These are phyloP conservation scores for Metrosideros polymorpha DNA, from an alignment of 441 rosid species.

Conservation along the genomic window DNA sequence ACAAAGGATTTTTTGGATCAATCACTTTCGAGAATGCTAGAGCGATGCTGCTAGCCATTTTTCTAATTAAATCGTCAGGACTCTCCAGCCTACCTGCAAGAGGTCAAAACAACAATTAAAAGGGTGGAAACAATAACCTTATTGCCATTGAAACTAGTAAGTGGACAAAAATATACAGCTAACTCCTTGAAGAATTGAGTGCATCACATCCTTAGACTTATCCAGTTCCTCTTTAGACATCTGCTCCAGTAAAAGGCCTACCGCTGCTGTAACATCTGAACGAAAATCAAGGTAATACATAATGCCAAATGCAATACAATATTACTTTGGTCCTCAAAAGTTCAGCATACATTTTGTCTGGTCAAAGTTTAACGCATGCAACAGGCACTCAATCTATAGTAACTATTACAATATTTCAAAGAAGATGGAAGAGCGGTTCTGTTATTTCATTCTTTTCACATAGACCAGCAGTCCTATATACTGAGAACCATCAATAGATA, in stretches of 20 bases:
- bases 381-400: not conserved
- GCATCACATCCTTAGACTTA: slow-evolving; percentile 68
- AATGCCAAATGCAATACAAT: slow-evolving; percentile 8
- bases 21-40: slow-evolving; percentile 77
- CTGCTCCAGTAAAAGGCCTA: slow-evolving; percentile 88
- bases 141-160: slow-evolving; percentile 12
- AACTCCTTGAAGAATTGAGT: slow-evolving; percentile 90
- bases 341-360: not conserved
- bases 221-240: slow-evolving; percentile 85
- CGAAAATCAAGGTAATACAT: slow-evolving; percentile 30
- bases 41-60: slow-evolving; percentile 89
- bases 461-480: slow-evolving; percentile 1
- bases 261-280: slow-evolving; percentile 80
- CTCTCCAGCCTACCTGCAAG: slow-evolving; percentile 88
- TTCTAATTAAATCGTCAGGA: slow-evolving; percentile 65
- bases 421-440: not conserved
- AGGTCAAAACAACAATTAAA: slow-evolving; percentile 15
- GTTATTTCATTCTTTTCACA: not conserved
- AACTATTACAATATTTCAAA: not conserved
- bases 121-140: slow-evolving; percentile 5
- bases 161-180: slow-evolving; percentile 48
- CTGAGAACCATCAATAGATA: not conserved
- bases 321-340: not conserved
- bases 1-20: slow-evolving; percentile 82
- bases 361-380: not conserved